Evolutionary conservation across 164 flowering plant species (phyloP), one percentile per base, ranked within the genome.

Genomic region (Stephania cephalantha): DNA sequence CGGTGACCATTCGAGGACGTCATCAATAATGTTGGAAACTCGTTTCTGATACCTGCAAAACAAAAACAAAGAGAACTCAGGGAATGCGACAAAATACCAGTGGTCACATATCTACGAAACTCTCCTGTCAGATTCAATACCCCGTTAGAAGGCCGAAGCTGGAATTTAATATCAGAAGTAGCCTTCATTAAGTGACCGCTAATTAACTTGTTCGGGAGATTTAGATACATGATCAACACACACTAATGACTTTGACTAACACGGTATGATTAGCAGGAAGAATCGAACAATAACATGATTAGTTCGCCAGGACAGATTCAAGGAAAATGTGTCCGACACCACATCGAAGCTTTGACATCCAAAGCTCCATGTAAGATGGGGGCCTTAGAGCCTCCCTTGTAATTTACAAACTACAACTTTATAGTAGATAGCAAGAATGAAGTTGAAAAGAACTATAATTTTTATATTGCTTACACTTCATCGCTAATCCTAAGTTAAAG

Each of bases 1-100:
- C 7, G 99, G 99, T 20, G 89, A 84, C 99, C 99, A 95, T 79
- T 95, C 98, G 20, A 95, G 89, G 69, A 95, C 98, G 82, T 95
- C 99, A 75, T 95, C 99, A 61, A 95, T 95, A 31, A 95, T 95
- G 82, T 95, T 95, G 1, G 94, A 95, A 68, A 95, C 91, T 71
- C 97, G 88, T 83, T 87, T 93, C 74, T 95, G 99, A 70, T 95
- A 95, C 90, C 99, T 95, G 94, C 69, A 85, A 46, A 69, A 79
- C 64, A 44, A 12, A 58, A 50, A 50, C 15, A 9, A 50, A 15
- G 15, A 50, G 55, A 50, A 2, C 15, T 50, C 55, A 10, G 55
- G 55, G 15, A 50, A 50, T 15, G 15, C 9, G 1, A 50, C 55
- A 15, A 15, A 17, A 58, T 15, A 58, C 13, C 64, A 58, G 64